Evolutionary conservation across 345 rosid species (phyloP), one percentile per base, ranked within the genome.

Genomic region (Stellera chamaejasme): DNA sequence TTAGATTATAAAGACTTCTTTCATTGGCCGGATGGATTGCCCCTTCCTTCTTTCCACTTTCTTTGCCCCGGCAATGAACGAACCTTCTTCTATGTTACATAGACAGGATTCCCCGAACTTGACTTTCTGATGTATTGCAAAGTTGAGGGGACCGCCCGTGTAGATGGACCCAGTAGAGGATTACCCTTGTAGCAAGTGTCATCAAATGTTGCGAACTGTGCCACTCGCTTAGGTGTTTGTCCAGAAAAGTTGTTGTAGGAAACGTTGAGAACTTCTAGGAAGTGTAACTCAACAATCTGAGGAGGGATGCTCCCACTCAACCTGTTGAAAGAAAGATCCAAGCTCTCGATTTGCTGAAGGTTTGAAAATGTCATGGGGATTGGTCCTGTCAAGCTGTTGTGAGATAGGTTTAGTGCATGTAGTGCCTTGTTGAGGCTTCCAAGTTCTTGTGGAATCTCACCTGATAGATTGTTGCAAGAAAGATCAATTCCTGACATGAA

Each of bases 201-300:
- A 27, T 57, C 60, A 53, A 70, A 56, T 0, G 54, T 75, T 0
- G 13, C 51, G 10, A 70, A 60, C 27, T 64, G 58, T 0, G 1
- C 50, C 9, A 11, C 46, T 62, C 42, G 13, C 41, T 51, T 39
- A 10, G 75, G 75, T 42, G 62, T 28, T 2, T 26, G 19, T 0
- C 81, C 76, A 0, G 70, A 65, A 5, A 78, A 28, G 41, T 72
- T 78, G 11, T 78, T 79, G 70, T 76, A 53, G 0, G 77, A 69
- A 1, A 66, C 81, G n/a, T 57, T 71, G 50, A 76, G 71, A 5
- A 41, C 13, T 13, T 10, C 61, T 27, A 74, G 12, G 13, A 0
- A 8, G 13, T 58, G 2, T 23, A 73, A 16, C 39, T 64, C 27
- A 2, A 48, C n/a, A 4, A 81, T 50, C 10, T 65, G 26, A 2